phyloP scores from a whole-genome alignment of 768 basidiomycete species.

The Termitomyces sp. region DNA sequence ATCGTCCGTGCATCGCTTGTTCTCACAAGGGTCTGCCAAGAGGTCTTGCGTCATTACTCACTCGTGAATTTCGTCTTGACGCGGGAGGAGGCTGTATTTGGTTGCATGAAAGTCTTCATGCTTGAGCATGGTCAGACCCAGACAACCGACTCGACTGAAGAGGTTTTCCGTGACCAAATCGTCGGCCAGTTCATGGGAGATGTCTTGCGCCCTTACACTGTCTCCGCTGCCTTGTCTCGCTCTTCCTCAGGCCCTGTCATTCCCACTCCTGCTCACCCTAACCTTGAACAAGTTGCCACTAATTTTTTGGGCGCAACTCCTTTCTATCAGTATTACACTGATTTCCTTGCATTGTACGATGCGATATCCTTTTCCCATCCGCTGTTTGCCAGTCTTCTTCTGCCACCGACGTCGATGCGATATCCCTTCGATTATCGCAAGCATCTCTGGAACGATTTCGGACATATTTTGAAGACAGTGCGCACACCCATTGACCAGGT shows the following conservation, averaged over 20 bases:
- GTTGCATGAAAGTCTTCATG: conserved; percentile 94
- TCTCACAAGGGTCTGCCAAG: conserved; percentile 48
- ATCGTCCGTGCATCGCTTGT: conserved; percentile 67
- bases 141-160: conserved; percentile 40
- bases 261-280: conserved; percentile 14
- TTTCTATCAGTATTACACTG: conserved; percentile 93
- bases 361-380: conserved; percentile 84
- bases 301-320: conserved; percentile 70
- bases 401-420: conserved; percentile 71
- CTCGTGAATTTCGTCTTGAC: conserved; percentile 39
- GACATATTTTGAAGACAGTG: conserved; percentile 60
- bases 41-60: conserved; percentile 39
- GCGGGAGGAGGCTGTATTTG: conserved; percentile 61
- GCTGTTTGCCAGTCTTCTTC: conserved; percentile 68
- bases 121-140: conserved; percentile 79
- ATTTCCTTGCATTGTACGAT: conserved; percentile 88
- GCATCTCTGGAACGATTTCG: conserved; percentile 79
- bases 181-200: conserved; percentile 58
- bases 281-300: conserved; percentile 51
- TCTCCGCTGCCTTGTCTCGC: conserved; percentile 18
- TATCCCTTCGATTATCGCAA: conserved; percentile 84
- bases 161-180: conserved; percentile 77
- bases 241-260: conserved; percentile 13
- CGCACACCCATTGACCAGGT: conserved; percentile 47
- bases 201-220: conserved; percentile 54